phyloP scores from a whole-genome alignment of 2,329 filamentous ascomycete genomes.

The Aspergillus melleus region DNA sequence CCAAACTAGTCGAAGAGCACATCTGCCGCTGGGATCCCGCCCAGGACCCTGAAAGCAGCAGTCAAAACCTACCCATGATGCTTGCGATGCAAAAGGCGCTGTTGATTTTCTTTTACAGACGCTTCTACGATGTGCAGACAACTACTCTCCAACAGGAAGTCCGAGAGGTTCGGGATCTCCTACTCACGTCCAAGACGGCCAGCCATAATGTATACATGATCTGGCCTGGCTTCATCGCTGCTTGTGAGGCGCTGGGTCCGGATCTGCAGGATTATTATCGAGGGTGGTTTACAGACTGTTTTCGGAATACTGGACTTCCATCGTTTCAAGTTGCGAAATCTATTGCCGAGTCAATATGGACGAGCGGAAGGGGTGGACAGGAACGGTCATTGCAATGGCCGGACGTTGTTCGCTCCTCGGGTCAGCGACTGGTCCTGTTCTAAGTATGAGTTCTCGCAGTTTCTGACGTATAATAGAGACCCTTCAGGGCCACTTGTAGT shows the following conservation, averaged over 20 bases:
- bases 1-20: not conserved
- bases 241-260: slow-evolving; percentile 42
- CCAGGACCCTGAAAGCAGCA: slow-evolving; percentile 5
- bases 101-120: slow-evolving; percentile 49
- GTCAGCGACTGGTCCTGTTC: not conserved
- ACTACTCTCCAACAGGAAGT: slow-evolving; percentile 44
- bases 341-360: slow-evolving; percentile 1
- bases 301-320: not conserved
- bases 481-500: too few relatives aligned
- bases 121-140: slow-evolving; percentile 44
- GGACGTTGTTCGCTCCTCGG: not conserved
- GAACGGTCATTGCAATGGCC: not conserved
- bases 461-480: too few relatives aligned
- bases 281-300: slow-evolving; percentile 29
- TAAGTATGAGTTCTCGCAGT: not conserved
- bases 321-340: not conserved
- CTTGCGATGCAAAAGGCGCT: slow-evolving; percentile 46
- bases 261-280: slow-evolving; percentile 38
- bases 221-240: slow-evolving; percentile 49
- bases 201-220: slow-evolving; percentile 35
- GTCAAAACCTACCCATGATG: slow-evolving; percentile 32
- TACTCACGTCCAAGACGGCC: slow-evolving; percentile 32
- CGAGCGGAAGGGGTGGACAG: not conserved
- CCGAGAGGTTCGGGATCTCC: slow-evolving; percentile 35
- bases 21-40: not conserved